Conservation (phyloP, 2,329 filamentous ascomycete genomes). For the Phialemonium atrogriseum region DNA sequence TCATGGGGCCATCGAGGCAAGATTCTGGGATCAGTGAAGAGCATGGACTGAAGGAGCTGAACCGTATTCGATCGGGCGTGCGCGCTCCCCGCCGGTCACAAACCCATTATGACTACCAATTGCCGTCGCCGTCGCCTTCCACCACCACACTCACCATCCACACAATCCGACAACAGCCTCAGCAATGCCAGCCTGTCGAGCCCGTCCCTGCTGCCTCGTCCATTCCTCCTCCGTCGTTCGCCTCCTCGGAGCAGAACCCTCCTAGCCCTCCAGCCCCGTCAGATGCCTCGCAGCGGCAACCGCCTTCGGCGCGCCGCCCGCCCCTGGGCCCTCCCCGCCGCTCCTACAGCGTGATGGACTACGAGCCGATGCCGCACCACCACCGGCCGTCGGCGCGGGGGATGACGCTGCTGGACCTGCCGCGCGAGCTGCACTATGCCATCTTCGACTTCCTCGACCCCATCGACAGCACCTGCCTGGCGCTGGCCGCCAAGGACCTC, state of each 20-base stretch:
- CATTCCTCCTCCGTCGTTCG: no score
- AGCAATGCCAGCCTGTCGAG: not conserved
- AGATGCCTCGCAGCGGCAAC: no score
- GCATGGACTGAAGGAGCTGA: constrained; percentile 29
- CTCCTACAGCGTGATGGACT: constrained; percentile 54
- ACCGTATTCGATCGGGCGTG: constrained; percentile 24
- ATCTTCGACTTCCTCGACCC: constrained; percentile 56
- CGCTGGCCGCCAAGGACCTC: constrained; percentile 47
- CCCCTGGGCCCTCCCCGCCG: constrained; percentile 39
- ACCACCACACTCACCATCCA: constrained; percentile 12
- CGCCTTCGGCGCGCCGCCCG: constrained; percentile 16
- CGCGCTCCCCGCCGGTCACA: constrained; percentile 35
- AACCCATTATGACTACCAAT: constrained; percentile 36
- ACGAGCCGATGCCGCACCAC: constrained; percentile 43
- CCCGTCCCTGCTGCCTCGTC: no score
- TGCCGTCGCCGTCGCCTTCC: constrained; percentile 18
- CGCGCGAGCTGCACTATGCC: constrained; percentile 50
- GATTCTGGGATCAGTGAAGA: constrained; percentile 30
- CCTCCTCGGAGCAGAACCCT: no score
- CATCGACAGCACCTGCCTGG: constrained; percentile 55
- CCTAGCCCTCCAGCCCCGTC: not conserved
- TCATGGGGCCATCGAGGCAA: constrained; percentile 10
- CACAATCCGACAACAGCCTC: constrained; percentile 9
- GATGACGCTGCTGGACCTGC: constrained; percentile 42
- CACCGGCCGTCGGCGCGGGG: constrained; percentile 34